These are phyloP conservation scores for Oxytropis ochrocephala DNA, from an alignment of 306 rosid genomes.

Conservation along the genomic window DNA sequence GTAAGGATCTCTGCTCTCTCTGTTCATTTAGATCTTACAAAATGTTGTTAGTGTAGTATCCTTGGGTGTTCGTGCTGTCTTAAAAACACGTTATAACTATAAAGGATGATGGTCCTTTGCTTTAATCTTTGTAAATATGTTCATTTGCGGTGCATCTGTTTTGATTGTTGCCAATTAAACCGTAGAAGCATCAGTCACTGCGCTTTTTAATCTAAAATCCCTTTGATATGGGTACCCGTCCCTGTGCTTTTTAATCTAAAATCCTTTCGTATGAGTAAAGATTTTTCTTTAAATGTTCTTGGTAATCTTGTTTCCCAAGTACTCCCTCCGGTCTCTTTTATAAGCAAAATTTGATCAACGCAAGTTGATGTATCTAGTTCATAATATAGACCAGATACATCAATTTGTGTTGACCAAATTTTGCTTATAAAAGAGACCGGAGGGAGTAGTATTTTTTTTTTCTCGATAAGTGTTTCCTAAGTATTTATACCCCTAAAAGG, in stretches of 20 bases:
- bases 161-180: neutral
- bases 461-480: neutral
- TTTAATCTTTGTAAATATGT: constrained; percentile 1
- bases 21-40: neutral
- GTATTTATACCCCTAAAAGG: neutral
- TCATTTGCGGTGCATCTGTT: constrained; percentile 4
- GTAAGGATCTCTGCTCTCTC: constrained; percentile 34
- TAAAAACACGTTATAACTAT: neutral
- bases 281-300: neutral
- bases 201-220: constrained; percentile 7
- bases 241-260: constrained; percentile 2
- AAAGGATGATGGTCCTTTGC: neutral
- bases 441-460: no score
- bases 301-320: neutral
- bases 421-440: no score
- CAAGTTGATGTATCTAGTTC: no score
- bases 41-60: neutral
- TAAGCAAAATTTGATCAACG: no score
- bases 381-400: no score
- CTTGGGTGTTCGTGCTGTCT: constrained; percentile 9
- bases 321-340: no score
- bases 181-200: neutral
- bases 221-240: neutral
- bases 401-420: no score
- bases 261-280: constrained; percentile 1